Evolutionary conservation across 768 basidiomycete species (phyloP).

Genomic region (Amanita molliuscula): DNA sequence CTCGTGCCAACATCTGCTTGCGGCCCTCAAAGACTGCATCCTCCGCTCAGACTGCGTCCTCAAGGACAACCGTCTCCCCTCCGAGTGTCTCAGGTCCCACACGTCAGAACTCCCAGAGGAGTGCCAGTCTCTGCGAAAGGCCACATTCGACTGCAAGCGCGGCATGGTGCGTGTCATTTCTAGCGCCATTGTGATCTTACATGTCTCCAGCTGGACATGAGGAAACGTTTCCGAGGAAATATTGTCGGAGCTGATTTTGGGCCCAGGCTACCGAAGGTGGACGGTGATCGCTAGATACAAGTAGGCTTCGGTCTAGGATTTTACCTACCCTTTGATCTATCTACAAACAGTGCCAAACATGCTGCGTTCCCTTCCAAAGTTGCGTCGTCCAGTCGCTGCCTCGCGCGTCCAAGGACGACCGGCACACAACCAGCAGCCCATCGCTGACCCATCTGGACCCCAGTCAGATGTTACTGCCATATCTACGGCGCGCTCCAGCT

Average conservation of each 20-base stretch:
- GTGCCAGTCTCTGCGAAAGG: slow-evolving; percentile 70
- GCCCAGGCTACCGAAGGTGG: slow-evolving; percentile 21
- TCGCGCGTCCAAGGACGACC: background rate
- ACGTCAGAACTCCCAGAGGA: slow-evolving; percentile 67
- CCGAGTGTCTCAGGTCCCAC: slow-evolving; percentile 75
- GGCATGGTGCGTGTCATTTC: slow-evolving; percentile 56
- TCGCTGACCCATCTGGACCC: background rate
- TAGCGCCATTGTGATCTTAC: background rate
- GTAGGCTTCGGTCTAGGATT: too few species aligned
- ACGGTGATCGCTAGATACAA: background rate
- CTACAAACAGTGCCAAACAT: slow-evolving; percentile 1
- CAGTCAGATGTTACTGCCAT: background rate
- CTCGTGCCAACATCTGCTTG: slow-evolving; percentile 68
- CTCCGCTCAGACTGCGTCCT: slow-evolving; percentile 82
- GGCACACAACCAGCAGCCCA: background rate
- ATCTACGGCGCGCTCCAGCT: slow-evolving; percentile 5
- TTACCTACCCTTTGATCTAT: too few species aligned
- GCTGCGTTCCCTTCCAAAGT: background rate
- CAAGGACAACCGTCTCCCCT: slow-evolving; percentile 69
- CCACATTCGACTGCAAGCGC: slow-evolving; percentile 85
- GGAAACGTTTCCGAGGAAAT: slow-evolving; percentile 74
- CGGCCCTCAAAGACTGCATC: slow-evolving; percentile 75
- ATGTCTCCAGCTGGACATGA: slow-evolving; percentile 61
- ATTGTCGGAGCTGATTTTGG: slow-evolving; percentile 44
- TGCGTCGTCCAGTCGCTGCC: background rate